Evolutionary conservation across 202 grass and related monocot genomes (phyloP).

Genomic region (Saccharum hybrid): DNA sequence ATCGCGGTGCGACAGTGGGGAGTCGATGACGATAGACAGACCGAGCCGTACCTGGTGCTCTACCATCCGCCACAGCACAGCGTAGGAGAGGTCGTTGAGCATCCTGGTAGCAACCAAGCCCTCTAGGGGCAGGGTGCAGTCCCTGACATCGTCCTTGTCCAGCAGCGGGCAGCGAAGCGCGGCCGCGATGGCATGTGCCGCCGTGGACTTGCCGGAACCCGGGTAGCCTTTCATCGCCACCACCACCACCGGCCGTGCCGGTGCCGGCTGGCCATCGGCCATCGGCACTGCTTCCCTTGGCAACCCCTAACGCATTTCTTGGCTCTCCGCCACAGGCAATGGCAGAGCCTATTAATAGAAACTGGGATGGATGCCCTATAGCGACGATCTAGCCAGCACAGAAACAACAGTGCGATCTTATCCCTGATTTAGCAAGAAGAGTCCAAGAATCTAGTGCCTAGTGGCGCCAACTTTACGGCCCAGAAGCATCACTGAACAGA

Average conservation of each 20-base stretch:
- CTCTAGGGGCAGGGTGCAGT: constrained; percentile 77
- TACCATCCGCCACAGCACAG: constrained; percentile 59
- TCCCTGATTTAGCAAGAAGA: constrained; percentile 43
- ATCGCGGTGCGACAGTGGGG: constrained; percentile 59
- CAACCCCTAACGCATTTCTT: constrained; percentile 16
- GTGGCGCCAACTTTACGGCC: constrained; percentile 20
- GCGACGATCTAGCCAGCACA: not conserved
- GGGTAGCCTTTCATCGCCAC: constrained; percentile 94
- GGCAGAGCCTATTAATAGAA: constrained; percentile 11
- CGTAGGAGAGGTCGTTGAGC: constrained; percentile 81
- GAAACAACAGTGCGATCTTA: constrained; percentile 19
- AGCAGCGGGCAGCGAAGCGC: constrained; percentile 65
- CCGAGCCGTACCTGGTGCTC: constrained; percentile 65
- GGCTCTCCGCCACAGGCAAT: not conserved
- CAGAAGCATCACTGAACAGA: constrained; percentile 4
- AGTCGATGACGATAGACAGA: constrained; percentile 72
- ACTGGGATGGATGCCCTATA: not conserved
- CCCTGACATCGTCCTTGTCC: constrained; percentile 92
- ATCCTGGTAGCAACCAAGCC: not conserved
- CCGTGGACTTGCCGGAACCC: constrained; percentile 87
- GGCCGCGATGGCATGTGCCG: constrained; percentile 58
- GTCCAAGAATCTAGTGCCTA: constrained; percentile 27
- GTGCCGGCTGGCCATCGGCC: constrained; percentile 29
- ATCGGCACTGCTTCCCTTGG: constrained; percentile 17
- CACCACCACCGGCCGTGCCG: constrained; percentile 42